These are phyloP conservation scores for Myxozyma monticola DNA, from an alignment of 805 yeast species.

Conservation along the genomic window DNA sequence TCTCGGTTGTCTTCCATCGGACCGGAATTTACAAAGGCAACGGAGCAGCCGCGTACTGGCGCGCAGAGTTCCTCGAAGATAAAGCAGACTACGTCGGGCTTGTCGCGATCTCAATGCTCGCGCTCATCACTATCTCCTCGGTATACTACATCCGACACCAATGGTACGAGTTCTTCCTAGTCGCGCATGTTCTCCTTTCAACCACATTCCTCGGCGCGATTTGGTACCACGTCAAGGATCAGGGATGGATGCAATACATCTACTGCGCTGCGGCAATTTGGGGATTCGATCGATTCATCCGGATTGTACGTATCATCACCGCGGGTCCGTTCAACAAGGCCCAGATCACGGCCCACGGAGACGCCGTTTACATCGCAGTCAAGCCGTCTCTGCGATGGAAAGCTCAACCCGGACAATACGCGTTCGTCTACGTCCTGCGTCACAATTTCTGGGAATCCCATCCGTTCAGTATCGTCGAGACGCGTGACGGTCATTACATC, in stretches of 20 bases:
- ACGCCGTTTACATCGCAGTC: constrained; percentile 9
- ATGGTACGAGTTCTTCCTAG: constrained; percentile 60
- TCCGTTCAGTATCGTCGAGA: constrained; percentile 20
- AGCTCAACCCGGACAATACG: constrained; percentile 31
- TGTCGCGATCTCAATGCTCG: constrained; percentile 37
- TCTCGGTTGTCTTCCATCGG: constrained; percentile 46
- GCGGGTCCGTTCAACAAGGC: constrained; percentile 10
- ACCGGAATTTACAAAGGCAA: constrained; percentile 35
- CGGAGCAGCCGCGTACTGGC: constrained; percentile 35
- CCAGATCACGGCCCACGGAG: constrained; percentile 7
- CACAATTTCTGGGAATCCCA: constrained; percentile 29
- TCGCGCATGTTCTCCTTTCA: constrained; percentile 60
- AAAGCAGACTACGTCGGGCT: constrained; percentile 40
- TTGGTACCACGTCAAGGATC: constrained; percentile 60
- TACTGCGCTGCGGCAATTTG: constrained; percentile 60
- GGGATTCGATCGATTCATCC: constrained; percentile 62
- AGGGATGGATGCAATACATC: constrained; percentile 44
- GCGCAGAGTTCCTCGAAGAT: constrained; percentile 1
- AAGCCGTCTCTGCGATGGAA: constrained; percentile 15
- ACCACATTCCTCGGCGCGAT: constrained; percentile 53
- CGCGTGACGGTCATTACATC: constrained; percentile 13
- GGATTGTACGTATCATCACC: constrained; percentile 53
- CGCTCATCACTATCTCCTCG: constrained; percentile 45
- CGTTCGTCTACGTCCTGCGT: constrained; percentile 25
- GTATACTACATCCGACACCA: constrained; percentile 31